Evolutionary conservation across 2,329 filamentous ascomycete species (phyloP).

Genomic region (Xylaria multiplex): DNA sequence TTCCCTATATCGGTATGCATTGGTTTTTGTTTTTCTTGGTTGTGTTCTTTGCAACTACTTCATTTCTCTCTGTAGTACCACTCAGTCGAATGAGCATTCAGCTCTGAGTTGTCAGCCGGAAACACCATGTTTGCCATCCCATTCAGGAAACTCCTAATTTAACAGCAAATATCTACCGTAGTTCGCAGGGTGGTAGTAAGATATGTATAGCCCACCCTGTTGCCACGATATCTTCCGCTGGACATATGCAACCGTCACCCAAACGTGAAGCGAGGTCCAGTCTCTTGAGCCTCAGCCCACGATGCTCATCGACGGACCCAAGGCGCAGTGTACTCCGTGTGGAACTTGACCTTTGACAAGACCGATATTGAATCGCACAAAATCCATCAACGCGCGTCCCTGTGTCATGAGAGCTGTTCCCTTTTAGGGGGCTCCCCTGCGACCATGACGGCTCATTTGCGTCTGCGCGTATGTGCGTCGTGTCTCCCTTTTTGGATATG

Average conservation of each 20-base stretch:
- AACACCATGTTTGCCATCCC: constrained; percentile 23
- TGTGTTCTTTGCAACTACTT: not conserved
- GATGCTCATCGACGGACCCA: not conserved
- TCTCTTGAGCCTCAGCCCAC: constrained; percentile 16
- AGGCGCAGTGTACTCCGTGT: not conserved
- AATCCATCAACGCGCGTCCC: constrained; percentile 2
- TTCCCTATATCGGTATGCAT: not conserved
- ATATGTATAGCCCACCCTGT: constrained; percentile 1
- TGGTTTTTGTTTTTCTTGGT: not conserved
- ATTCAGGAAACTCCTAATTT: constrained; percentile 16
- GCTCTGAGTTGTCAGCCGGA: constrained; percentile 28
- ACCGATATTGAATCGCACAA: not conserved
- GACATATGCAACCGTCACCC: not conserved
- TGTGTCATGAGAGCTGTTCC: not conserved
- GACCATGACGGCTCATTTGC: constrained; percentile 12
- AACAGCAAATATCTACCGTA: not conserved
- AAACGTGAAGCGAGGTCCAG: constrained; percentile 1
- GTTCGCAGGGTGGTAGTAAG: not conserved
- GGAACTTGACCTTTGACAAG: constrained; percentile 4
- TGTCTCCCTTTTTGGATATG: constrained; percentile 8
- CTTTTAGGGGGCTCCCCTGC: constrained; percentile 5
- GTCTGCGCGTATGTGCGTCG: constrained; percentile 19
- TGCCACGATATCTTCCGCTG: not conserved
- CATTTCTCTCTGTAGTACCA: constrained; percentile 18
- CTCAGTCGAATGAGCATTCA: constrained; percentile 22